Evolutionary conservation across 2,329 filamentous ascomycete species (phyloP).

Genomic region (Gnomoniopsis sp.): DNA sequence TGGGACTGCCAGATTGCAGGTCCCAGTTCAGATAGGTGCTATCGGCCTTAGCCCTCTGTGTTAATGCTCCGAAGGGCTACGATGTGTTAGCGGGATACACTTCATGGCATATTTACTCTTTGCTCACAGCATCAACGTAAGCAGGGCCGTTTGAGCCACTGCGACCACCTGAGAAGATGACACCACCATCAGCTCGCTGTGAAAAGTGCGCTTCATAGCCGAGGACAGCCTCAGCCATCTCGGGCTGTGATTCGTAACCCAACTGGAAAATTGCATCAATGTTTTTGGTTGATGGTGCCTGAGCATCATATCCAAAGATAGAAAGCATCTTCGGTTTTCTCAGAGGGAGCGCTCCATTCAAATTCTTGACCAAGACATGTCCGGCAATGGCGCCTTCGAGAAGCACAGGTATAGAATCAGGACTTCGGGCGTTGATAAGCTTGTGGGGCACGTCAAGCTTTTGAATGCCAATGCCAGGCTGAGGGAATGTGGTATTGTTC

Average conservation of each 20-base stretch:
- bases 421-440: slow-evolving; percentile 46
- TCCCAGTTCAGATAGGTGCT: slow-evolving; percentile 58
- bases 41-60: slow-evolving; percentile 49
- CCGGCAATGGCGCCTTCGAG: slow-evolving; percentile 55
- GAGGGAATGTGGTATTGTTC: slow-evolving; percentile 38
- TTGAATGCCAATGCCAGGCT: slow-evolving; percentile 54
- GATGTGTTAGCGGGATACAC: slow-evolving; percentile 1
- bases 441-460: slow-evolving; percentile 49
- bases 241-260: slow-evolving; percentile 43
- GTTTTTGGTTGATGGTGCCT: slow-evolving; percentile 43
- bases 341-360: slow-evolving; percentile 59
- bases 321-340: slow-evolving; percentile 53
- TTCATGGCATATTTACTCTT: slow-evolving; percentile 19
- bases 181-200: slow-evolving; percentile 48
- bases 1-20: slow-evolving; percentile 40
- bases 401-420: slow-evolving; percentile 39
- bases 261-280: slow-evolving; percentile 40
- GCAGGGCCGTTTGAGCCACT: slow-evolving; percentile 48
- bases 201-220: slow-evolving; percentile 42
- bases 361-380: slow-evolving; percentile 77
- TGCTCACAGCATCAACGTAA: slow-evolving; percentile 45
- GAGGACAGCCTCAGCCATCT: slow-evolving; percentile 42
- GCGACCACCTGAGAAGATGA: slow-evolving; percentile 48
- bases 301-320: slow-evolving; percentile 64
- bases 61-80: slow-evolving; percentile 55